Evolutionary conservation across 805 yeast species (phyloP).

Genomic region (Saccharomycopsis amapae): DNA sequence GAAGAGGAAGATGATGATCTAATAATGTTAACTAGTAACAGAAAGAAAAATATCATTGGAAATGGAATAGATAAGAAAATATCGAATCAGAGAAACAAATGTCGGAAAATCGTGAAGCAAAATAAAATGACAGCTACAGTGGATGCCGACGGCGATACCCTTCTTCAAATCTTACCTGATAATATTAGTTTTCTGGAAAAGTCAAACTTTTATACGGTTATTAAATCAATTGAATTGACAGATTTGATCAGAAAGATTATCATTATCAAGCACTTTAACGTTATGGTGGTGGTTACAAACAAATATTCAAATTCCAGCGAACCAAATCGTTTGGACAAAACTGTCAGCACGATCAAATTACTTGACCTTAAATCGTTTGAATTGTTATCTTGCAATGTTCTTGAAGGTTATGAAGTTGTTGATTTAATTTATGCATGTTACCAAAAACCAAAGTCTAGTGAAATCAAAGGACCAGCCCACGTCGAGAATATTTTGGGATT

Average conservation of each 20-base stretch:
- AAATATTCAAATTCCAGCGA: neutral
- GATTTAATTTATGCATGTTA: slow-evolving; percentile 4
- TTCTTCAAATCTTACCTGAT: too few species aligned
- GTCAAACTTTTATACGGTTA: too few species aligned
- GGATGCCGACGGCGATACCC: too few species aligned
- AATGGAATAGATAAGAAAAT: too few species aligned
- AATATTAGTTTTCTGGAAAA: too few species aligned
- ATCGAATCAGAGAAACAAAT: too few species aligned
- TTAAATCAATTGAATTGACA: neutral
- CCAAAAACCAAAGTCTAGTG: neutral
- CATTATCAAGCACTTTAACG: neutral
- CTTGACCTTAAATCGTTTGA: neutral
- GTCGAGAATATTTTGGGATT: slow-evolving; percentile 9
- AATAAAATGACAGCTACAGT: too few species aligned
- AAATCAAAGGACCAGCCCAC: neutral
- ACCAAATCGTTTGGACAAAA: neutral
- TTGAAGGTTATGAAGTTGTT: slow-evolving; percentile 5
- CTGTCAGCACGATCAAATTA: neutral
- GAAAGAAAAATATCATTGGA: too few species aligned
- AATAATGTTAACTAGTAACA: too few species aligned
- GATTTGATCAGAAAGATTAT: slow-evolving; percentile 7
- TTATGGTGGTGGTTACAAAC: neutral
- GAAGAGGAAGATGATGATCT: too few species aligned
- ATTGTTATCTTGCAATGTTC: neutral
- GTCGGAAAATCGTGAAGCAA: too few species aligned